Evolutionary conservation across 768 basidiomycete species (phyloP), one percentile per base, ranked within the genome.

Genomic region (Tulasnella sp.): DNA sequence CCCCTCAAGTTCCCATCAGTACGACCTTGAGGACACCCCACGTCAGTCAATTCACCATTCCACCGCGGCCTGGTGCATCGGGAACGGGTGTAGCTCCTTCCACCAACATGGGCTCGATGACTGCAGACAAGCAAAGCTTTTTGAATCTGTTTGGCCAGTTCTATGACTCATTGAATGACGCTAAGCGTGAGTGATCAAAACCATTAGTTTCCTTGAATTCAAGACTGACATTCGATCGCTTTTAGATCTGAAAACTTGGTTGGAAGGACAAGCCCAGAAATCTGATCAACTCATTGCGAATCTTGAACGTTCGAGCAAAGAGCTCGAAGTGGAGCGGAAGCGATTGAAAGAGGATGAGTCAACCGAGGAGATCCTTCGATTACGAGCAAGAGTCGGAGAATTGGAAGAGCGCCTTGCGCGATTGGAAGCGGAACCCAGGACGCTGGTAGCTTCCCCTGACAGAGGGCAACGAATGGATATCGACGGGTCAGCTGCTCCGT

Each of bases 21-120:
- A 72, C 71, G n/a, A 72, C 71, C 17, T 26, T 72, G 14, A 63
- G 71, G 36, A 72, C 71, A 1, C 71, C 71, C n/a, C 71, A 72
- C 40, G 71, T 63, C 37, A 36, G 59, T 17, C 36, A 72, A 39
- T 72, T 72, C 71, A 39, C 71, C 14, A 70, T 70, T 1, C 62
- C 71, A 26, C 39, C 71, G 17, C 52, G 64, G n/a, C 64, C 39
- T 9, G 52, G 32, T 1, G 36, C 64, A 36, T 26, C 64, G 32
- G 52, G 52, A 4, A 29, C 52, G 32, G 32, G 2, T 29, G 22
- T 22, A 6, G 9, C 22, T 22, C 12, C 52, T 32, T 9, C 26
- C 52, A 59, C 26, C 32, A 3, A 7, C 1, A 26, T 39, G 67
- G 67, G 40, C 39, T 39, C 16, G 19, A 47, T 36, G 29, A 44